Base-by-base conservation (phyloP, 495 filamentous ascomycete genomes). In the Penicillium subrubescens region DNA sequence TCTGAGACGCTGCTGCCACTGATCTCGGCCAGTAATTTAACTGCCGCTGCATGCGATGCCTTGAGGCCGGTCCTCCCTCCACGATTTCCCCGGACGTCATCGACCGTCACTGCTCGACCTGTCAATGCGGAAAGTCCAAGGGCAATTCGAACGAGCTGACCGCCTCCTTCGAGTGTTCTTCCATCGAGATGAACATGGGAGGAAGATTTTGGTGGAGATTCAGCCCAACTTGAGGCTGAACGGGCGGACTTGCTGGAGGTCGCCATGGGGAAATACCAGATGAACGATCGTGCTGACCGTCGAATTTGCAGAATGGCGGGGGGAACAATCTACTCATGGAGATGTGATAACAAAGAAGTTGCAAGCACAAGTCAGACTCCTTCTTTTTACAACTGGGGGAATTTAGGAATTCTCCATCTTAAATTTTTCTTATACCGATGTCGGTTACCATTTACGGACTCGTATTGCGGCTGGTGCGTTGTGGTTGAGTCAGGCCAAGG, bases 121-220 rank as follows among this genome's bases (percentile, higher is more conserved):
- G 88, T 89, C 7, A 96, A 79, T 0, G 90, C 86, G 0, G 92
- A 87, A 1, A 96, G 75, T 11, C 84, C 85, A 34, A 91, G 75
- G 2, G 91, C 90, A 48, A 91, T 82, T 51, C 93, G 86, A 33
- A 95, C 83, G 1, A 97, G 79, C 73, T 97, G 92, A 10, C 92
- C 93, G 34, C 92, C 93, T 41, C 93, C 92, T 79, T 96, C 93
- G 14, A 94, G 90, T 1, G 86, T 90, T 50, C 83, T 75, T 37
- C 91, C 91, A 65, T 92, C 89, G 8, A 93, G 74, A 52, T 70
- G 70, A 48, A 86, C 58, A 23, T 70, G 73, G 31, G 44, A 56
- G 14, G 43, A 37, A 21, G 59, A 44, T 67, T 25, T 43, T 27
- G 17, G 59, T 59, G 59, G 59, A 14, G 61, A 17, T 27, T 25